Base-by-base conservation (phyloP, 2,329 filamentous ascomycete genomes). In the Aureobasidium sp. region DNA sequence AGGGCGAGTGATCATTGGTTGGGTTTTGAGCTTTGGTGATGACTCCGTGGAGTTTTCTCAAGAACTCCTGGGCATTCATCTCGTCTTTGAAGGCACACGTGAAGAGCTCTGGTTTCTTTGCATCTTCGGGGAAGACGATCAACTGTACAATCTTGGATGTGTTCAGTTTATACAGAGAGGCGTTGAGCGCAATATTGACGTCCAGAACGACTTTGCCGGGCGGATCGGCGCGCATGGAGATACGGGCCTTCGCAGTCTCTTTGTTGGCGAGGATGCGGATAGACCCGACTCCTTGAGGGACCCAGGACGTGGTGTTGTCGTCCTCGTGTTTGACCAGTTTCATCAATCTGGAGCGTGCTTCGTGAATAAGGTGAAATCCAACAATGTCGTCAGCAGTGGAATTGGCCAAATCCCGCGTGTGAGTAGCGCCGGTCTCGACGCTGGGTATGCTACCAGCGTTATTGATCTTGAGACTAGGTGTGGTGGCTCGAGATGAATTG, bases 131-230 rank as follows among this genome's bases (percentile, higher is more conserved):
- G 1, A 62, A 88, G 76, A 63, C 62, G 5, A 66, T 63, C 17
- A 59, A 42, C 61, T 68, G 68, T 33, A 82, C 85, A 73, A 86
- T 88, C 49, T 71, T 78, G 19, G 40, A 49, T 11, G 15, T 39
- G 5, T 39, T 50, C 17, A 67, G 67, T 27, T 81, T 79, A 7
- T 80, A 76, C 68, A 82, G 82, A 76, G 91, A 76, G 1, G 83
- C 76, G n/a, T 54, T 47, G 5, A 45, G n/a, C 40, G 89, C 73
- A 53, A 93, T 73, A 19, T 79, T 73, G 67, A 86, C 83, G 75
- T 95, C 94, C 68, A 95, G 76, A 4, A 88, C 82, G 50, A 93
- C 78, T 44, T 87, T 83, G 17, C 90, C 90, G 65, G 85, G 82
- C 0, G 89, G 89, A 66, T 91, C 88, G 17, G 84, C 84, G 54